Evolutionary conservation across 345 rosid species (phyloP).

Genomic region (Isatis tinctoria): DNA sequence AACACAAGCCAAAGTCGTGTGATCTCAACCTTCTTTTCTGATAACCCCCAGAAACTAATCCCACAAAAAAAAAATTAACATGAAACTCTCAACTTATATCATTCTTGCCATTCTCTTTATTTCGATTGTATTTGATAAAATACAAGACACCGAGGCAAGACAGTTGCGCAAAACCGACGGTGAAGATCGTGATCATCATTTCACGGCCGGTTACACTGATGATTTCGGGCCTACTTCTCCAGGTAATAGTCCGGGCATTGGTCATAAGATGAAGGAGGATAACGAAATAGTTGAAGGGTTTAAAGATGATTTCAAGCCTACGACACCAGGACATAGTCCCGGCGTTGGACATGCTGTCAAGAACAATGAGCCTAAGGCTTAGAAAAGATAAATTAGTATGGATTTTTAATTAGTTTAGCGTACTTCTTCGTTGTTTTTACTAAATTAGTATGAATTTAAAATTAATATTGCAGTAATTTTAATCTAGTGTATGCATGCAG

Average conservation of each 20-base stretch:
- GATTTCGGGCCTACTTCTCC: constrained; percentile 39
- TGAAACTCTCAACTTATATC: constrained; percentile 15
- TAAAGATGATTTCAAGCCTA: constrained; percentile 38
- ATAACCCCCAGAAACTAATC: not conserved
- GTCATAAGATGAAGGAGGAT: constrained; percentile 26
- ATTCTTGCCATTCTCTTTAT: constrained; percentile 5
- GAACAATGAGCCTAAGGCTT: constrained; percentile 30
- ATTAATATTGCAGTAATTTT: not conserved
- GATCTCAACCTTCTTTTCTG: constrained; percentile 11
- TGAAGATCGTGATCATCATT: constrained; percentile 14
- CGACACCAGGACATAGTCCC: constrained; percentile 26
- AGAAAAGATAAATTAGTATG: too few relatives aligned
- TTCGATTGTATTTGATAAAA: not conserved
- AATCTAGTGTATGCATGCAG: not conserved
- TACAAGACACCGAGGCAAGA: constrained; percentile 10
- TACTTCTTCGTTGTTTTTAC: not conserved
- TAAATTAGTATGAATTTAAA: not conserved
- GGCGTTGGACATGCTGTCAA: constrained; percentile 25
- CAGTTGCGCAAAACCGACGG: not conserved
- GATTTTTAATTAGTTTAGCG: not conserved
- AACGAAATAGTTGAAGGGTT: not conserved
- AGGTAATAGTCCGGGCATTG: constrained; percentile 45
- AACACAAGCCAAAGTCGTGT: not conserved
- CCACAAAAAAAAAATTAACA: not conserved
- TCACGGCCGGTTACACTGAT: constrained; percentile 12